Base-by-base conservation (phyloP, 129 eudicot species). In the Cynara cardunculus region DNA sequence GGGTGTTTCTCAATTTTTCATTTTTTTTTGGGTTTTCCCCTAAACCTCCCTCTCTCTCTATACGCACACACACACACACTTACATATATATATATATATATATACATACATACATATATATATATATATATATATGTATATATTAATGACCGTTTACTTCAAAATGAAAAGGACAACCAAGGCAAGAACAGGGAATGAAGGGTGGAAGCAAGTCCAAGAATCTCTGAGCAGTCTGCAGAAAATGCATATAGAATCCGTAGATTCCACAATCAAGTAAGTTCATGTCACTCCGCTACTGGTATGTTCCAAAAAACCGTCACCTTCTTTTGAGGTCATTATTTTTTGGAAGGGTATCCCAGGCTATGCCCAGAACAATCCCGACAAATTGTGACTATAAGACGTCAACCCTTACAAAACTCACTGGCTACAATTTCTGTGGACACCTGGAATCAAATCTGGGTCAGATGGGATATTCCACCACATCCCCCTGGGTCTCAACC, bases 201-300 rank as follows among this genome's bases (percentile, higher is more conserved):
- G 80, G 21, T 90, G 91, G 94, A 88, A 66, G 49, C 70, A 84
- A 32, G 79, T 86, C 41, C 75, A 88, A 69, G 87, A 86, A 81
- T 88, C 91, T 18, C 67, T 86, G 34, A 84, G 72, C 34, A 56
- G 68, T 37, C 82, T 86, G 56, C 87, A 88, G 32, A 86, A 69
- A 81, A 70, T 59, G 71, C 85, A 84, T 41, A 13, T 77, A 18
- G 82, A 84, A 69, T 84, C 87, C 7, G 64, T 86, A 49, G 81
- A 88, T 69, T 71, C 83, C 21, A 79, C 44, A 80, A 79, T 83
- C 81, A 68, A 67, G 88, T 85, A 75, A 82, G 91, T 82, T 46
- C 19, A 18, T 30, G 24, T 73, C 9, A 22, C 11, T 31, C 13
- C 7, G 37, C 28, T 12, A 19, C 34, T 39, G 4, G 9, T 24